Evolutionary conservation across 495 filamentous ascomycete species (phyloP).

Genomic region (Penicillium turbatum): DNA sequence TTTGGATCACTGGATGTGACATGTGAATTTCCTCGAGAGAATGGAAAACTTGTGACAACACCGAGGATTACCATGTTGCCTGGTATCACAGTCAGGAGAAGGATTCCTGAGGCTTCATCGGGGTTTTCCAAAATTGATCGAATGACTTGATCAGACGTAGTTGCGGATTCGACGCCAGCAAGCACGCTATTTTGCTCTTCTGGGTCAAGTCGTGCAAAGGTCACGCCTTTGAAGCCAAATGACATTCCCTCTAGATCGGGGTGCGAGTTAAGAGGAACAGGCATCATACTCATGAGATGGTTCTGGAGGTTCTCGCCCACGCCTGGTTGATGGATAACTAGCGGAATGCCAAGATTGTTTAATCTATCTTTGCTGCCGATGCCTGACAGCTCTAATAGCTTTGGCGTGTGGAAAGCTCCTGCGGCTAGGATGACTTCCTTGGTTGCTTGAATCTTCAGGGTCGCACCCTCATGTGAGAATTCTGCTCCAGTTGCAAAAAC

Average conservation of each 20-base stretch:
- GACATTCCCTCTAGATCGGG: not conserved
- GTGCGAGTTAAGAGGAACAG: conserved; percentile 6
- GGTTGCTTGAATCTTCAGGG: conserved; percentile 13
- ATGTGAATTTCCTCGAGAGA: conserved; percentile 35
- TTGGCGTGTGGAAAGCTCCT: conserved; percentile 49
- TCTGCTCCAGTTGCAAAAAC: conserved; percentile 27
- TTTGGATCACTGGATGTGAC: conserved; percentile 29
- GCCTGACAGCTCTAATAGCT: conserved; percentile 52
- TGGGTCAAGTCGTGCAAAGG: conserved; percentile 6
- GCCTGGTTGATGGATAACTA: conserved; percentile 29
- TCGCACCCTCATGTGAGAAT: conserved; percentile 23
- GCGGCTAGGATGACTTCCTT: conserved; percentile 52
- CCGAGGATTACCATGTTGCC: conserved; percentile 12
- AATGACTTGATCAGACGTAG: not conserved
- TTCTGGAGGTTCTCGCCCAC: conserved; percentile 46
- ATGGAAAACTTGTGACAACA: conserved; percentile 22
- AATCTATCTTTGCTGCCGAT: conserved; percentile 23
- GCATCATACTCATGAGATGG: conserved; percentile 20
- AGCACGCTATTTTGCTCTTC: conserved; percentile 7
- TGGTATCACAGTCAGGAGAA: conserved; percentile 4
- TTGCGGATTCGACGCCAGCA: not conserved
- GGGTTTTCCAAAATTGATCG: conserved; percentile 13
- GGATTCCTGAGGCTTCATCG: conserved; percentile 9
- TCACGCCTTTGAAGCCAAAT: conserved; percentile 9
- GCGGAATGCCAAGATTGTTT: conserved; percentile 20